Evolutionary conservation across 306 rosid genomes (phyloP).

Genomic region (Pyrus pyrifolia): DNA sequence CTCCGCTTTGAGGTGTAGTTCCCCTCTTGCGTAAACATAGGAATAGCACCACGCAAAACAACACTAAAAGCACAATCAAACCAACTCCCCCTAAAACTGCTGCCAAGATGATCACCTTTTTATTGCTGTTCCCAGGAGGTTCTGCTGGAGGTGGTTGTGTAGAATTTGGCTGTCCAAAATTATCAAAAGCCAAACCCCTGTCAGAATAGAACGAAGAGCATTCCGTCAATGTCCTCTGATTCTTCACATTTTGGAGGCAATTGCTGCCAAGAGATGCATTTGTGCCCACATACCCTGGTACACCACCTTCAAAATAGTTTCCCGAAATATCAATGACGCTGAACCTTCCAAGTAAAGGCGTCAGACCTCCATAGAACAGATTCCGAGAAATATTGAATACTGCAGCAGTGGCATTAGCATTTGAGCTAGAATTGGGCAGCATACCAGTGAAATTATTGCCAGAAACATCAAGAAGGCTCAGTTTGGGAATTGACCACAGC

Average conservation of each 20-base stretch:
- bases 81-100: slow-evolving; percentile 67
- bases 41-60: slow-evolving; percentile 30
- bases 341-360: slow-evolving; percentile 45
- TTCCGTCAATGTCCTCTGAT: slow-evolving; percentile 45
- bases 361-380: slow-evolving; percentile 56
- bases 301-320: slow-evolving; percentile 71
- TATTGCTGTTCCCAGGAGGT: slow-evolving; percentile 39
- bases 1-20: slow-evolving; percentile 39
- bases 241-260: slow-evolving; percentile 56
- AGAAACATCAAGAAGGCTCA: slow-evolving; percentile 61
- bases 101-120: slow-evolving; percentile 51
- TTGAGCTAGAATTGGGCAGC: slow-evolving; percentile 52
- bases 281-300: slow-evolving; percentile 30
- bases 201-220: slow-evolving; percentile 64
- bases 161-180: slow-evolving; percentile 50
- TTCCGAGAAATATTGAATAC: slow-evolving; percentile 60
- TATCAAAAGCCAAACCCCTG: slow-evolving; percentile 57
- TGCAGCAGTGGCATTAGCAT: slow-evolving; percentile 22
- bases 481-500: slow-evolving; percentile 55
- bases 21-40: slow-evolving; percentile 36
- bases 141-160: slow-evolving; percentile 23
- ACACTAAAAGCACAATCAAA: slow-evolving; percentile 37
- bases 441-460: slow-evolving; percentile 57
- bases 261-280: slow-evolving; percentile 48
- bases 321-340: slow-evolving; percentile 52